phyloP scores from a whole-genome alignment of 768 basidiomycete genomes.

The Lactarius sanguifluus region DNA sequence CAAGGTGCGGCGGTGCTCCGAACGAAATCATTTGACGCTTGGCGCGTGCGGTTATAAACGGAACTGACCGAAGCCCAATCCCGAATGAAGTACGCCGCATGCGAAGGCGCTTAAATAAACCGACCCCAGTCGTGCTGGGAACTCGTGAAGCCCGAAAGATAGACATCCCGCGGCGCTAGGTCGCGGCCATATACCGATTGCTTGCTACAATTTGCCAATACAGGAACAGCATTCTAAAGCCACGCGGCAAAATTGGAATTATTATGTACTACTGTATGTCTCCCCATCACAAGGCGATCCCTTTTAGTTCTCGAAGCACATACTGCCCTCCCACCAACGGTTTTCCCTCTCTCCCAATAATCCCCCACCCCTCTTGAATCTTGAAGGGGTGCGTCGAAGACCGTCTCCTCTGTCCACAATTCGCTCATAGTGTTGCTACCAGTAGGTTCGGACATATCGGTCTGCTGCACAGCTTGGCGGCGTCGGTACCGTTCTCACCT shows the following conservation, averaged over 20 bases:
- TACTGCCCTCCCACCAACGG: background rate
- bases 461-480: background rate
- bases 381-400: background rate
- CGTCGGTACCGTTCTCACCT: background rate
- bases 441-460: background rate
- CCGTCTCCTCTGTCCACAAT: background rate
- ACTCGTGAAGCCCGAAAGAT: background rate
- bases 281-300: too few species aligned
- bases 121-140: background rate
- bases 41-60: background rate
- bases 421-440: background rate
- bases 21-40: background rate
- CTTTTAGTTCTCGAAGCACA: too few species aligned
- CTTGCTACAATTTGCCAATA: too few species aligned
- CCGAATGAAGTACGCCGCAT: background rate
- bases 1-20: background rate
- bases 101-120: background rate
- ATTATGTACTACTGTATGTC: too few species aligned
- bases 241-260: too few species aligned
- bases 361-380: background rate
- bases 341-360: background rate
- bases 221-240: too few species aligned
- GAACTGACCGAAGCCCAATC: too few species aligned
- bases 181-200: too few species aligned
- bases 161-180: too few species aligned